Evolutionary conservation across 306 rosid species (phyloP).

Genomic region (Abrus precatorius): DNA sequence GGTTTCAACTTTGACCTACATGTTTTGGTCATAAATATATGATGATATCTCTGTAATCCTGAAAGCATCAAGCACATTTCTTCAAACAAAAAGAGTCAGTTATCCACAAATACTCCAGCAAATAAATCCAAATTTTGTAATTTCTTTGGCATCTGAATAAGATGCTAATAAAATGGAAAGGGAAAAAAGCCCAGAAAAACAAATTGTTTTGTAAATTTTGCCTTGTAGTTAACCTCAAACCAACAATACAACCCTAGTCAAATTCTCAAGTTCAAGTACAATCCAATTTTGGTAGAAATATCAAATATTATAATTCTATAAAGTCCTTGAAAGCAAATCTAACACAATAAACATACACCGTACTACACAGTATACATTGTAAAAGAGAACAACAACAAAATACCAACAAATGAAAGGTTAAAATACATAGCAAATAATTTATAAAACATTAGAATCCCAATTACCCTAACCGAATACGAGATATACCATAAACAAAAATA

Average conservation of each 20-base stretch:
- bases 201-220: not conserved
- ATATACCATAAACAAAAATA: constrained; percentile 46
- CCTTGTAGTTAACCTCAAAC: not conserved
- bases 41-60: constrained; percentile 36
- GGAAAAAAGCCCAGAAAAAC: not conserved
- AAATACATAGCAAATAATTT: constrained; percentile 49
- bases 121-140: constrained; percentile 10
- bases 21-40: constrained; percentile 26
- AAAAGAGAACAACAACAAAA: constrained; percentile 30
- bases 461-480: constrained; percentile 38
- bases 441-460: constrained; percentile 46
- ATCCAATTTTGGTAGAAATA: not conserved
- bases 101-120: constrained; percentile 31
- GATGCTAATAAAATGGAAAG: constrained; percentile 1
- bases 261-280: constrained; percentile 32
- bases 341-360: not conserved
- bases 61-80: constrained; percentile 37
- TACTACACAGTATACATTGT: not conserved
- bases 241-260: constrained; percentile 39
- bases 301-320: constrained; percentile 25
- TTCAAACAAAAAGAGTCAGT: constrained; percentile 40
- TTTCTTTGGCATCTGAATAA: constrained; percentile 17
- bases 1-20: constrained; percentile 49
- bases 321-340: constrained; percentile 40
- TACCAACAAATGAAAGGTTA: constrained; percentile 44